Evolutionary conservation across 2,329 filamentous ascomycete genomes (phyloP).

Genomic region (Penicillium carneum): DNA sequence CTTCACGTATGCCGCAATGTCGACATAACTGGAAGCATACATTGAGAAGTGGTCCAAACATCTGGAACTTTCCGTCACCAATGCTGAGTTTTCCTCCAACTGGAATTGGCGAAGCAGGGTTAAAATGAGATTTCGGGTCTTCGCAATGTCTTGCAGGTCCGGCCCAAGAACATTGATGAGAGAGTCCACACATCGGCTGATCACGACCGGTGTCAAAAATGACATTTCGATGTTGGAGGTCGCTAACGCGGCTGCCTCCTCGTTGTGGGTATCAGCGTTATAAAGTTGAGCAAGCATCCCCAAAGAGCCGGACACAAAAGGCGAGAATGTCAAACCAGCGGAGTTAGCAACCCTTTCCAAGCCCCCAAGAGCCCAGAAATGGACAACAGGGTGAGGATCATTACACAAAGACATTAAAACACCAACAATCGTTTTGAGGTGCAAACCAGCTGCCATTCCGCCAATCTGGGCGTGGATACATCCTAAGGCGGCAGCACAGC

Average conservation of each 20-base stretch:
- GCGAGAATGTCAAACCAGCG: conserved; percentile 88
- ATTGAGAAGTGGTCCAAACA: conserved; percentile 91
- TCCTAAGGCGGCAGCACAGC: conserved; percentile 90
- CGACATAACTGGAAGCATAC: conserved; percentile 86
- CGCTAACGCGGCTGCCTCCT: conserved; percentile 77
- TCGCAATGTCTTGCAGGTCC: conserved; percentile 89
- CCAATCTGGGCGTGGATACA: conserved; percentile 94
- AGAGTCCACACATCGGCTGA: conserved; percentile 90
- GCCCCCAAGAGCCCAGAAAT: conserved; percentile 94
- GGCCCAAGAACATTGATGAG: conserved; percentile 94
- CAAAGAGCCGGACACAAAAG: conserved; percentile 86
- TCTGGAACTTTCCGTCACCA: conserved; percentile 77
- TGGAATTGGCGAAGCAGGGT: conserved; percentile 84
- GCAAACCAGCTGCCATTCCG: conserved; percentile 94
- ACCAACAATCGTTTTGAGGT: conserved; percentile 95
- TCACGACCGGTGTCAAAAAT: conserved; percentile 78
- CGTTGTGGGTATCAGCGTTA: conserved; percentile 86
- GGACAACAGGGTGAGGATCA: conserved; percentile 91
- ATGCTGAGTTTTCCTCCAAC: conserved; percentile 71
- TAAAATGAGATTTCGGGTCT: conserved; percentile 89
- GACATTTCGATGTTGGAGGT: conserved; percentile 92
- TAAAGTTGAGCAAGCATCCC: conserved; percentile 95
- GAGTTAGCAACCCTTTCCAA: conserved; percentile 86
- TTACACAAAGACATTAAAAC: conserved; percentile 98
- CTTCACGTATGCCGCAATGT: conserved; percentile 83